Conservation (phyloP, 805 yeast genomes). For the Candida michaelii region DNA sequence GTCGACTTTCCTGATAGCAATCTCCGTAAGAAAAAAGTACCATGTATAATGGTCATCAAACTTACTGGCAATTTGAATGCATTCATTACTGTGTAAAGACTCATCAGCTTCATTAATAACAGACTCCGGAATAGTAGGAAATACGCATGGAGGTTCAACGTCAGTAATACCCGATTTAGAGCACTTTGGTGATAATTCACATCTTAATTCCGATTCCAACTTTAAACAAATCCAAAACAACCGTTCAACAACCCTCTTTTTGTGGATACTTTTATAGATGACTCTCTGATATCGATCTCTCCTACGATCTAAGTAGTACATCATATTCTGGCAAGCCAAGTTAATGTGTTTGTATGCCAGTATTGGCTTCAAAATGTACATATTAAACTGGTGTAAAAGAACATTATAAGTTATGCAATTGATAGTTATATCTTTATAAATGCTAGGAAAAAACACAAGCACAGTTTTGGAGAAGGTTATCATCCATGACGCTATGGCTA, state of each 20-base stretch:
- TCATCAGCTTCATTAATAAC: slow-evolving; percentile 14
- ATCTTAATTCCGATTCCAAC: slow-evolving; percentile 35
- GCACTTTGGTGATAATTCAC: slow-evolving; percentile 35
- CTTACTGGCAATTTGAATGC: slow-evolving; percentile 24
- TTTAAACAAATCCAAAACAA: slow-evolving; percentile 39
- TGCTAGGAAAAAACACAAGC: slow-evolving; percentile 21
- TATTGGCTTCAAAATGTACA: slow-evolving; percentile 26
- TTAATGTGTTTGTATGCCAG: slow-evolving; percentile 25
- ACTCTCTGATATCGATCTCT: slow-evolving; percentile 8
- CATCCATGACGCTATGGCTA: slow-evolving; percentile 21
- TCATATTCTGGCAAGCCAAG: slow-evolving; percentile 29
- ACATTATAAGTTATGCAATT: slow-evolving; percentile 10
- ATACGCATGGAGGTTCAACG: slow-evolving; percentile 30
- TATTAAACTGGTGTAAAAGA: slow-evolving; percentile 26
- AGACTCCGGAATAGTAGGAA: slow-evolving; percentile 31
- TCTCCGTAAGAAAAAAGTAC: slow-evolving; percentile 40
- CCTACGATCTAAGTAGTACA: slow-evolving; percentile 27
- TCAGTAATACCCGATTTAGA: slow-evolving; percentile 32
- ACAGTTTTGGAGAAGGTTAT: slow-evolving; percentile 24
- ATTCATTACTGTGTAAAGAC: slow-evolving; percentile 22
- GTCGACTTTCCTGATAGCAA: slow-evolving; percentile 40
- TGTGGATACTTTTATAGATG: slow-evolving; percentile 5
- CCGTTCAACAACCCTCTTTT: slow-evolving; percentile 24
- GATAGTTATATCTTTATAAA: slow-evolving; percentile 9
- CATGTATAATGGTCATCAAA: slow-evolving; percentile 32